phyloP scores from a whole-genome alignment of 768 basidiomycete genomes.

The Termitomyces sp. region DNA sequence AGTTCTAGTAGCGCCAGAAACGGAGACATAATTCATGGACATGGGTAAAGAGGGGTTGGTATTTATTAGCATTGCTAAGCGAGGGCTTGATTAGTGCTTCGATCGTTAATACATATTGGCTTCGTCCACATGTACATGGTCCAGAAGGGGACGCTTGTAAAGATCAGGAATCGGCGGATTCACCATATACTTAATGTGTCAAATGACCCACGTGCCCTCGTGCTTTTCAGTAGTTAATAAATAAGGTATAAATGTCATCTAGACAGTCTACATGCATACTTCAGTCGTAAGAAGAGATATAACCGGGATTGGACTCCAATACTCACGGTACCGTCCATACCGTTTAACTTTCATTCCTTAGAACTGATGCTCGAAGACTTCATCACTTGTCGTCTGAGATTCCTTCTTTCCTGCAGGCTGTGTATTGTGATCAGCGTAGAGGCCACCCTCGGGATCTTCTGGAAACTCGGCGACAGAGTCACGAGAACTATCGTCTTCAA shows the following conservation, averaged over 20 bases:
- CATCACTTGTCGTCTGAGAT: slow-evolving; percentile 30
- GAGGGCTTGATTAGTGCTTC: neutral
- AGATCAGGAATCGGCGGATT: neutral
- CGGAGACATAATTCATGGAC: slow-evolving; percentile 11
- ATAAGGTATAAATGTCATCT: slow-evolving; percentile 4
- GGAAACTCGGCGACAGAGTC: slow-evolving; percentile 52
- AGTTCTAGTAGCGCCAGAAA: slow-evolving; percentile 13
- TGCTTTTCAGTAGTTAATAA: slow-evolving; percentile 4
- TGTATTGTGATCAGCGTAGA: slow-evolving; percentile 41
- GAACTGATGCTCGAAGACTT: slow-evolving; percentile 67
- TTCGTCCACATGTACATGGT: neutral
- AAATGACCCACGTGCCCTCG: slow-evolving; percentile 3
- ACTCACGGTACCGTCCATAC: slow-evolving; percentile 1
- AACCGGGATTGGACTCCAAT: slow-evolving; percentile 3
- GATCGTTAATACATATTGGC: neutral
- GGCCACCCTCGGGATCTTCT: slow-evolving; percentile 70
- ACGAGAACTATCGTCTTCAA: slow-evolving; percentile 31
- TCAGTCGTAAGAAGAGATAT: slow-evolving; percentile 2
- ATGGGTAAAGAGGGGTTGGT: neutral
- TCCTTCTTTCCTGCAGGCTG: slow-evolving; percentile 18
- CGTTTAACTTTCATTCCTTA: slow-evolving; percentile 21
- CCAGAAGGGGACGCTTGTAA: neutral
- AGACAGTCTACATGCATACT: slow-evolving; percentile 6
- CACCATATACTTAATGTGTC: neutral
- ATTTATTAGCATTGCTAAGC: slow-evolving; percentile 1